Evolutionary conservation across 257 asterid species (phyloP).

Genomic region (Salvia rosmarinus): DNA sequence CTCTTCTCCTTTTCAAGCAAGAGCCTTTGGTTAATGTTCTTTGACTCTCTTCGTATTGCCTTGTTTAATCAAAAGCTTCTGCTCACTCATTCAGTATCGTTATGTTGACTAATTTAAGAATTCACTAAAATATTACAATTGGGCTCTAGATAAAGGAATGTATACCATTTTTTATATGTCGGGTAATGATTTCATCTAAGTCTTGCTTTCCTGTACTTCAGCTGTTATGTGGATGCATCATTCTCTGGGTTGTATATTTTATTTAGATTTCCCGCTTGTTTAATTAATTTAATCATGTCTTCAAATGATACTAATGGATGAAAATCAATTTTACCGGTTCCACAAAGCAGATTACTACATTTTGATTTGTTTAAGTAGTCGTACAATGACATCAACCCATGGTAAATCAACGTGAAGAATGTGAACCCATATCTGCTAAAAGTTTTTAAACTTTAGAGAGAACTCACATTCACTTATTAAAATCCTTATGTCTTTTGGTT

Average conservation of each 20-base stretch:
- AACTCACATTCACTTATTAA: neutral
- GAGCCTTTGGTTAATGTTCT: neutral
- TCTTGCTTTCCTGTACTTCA: slow-evolving; percentile 14
- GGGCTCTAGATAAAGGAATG: neutral
- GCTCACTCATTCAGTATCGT: neutral
- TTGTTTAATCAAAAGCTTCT: slow-evolving; percentile 9
- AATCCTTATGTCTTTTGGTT: neutral
- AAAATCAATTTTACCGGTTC: neutral
- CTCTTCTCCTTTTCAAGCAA: neutral
- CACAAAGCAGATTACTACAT: neutral
- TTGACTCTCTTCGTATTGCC: neutral
- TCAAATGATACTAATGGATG: neutral
- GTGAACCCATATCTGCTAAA: neutral
- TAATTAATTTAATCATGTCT: slow-evolving; percentile 9
- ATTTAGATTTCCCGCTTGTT: neutral
- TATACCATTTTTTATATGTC: slow-evolving; percentile 6
- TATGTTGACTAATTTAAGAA: neutral
- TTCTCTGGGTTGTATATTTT: neutral
- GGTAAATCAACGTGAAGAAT: slow-evolving; percentile 23
- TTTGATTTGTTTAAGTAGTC: neutral
- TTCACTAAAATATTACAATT: neutral
- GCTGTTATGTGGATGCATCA: neutral
- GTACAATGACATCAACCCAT: neutral
- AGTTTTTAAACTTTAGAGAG: neutral
- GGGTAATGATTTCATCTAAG: slow-evolving; percentile 3